Evolutionary conservation across 169 alveolate species (phyloP), one percentile per base, ranked within the genome.

Genomic region (Cryptosporidium ryanae): DNA sequence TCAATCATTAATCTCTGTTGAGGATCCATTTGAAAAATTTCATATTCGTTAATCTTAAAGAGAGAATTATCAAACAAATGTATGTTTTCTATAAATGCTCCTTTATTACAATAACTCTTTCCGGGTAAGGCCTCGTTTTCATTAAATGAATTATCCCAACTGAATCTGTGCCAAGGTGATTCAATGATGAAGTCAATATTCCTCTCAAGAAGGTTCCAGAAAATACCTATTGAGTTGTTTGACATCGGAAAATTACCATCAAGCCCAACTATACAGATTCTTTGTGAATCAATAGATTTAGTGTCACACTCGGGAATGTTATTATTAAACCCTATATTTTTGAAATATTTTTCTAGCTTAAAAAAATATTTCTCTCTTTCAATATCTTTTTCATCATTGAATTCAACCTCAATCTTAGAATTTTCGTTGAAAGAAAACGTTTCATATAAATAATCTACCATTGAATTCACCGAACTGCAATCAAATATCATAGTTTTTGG

Each of bases 1-100:
- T 92, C 95, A 48, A 92, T 64, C 63, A 91, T 64, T 71, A 92
- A 70, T 27, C 95, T 92, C 76, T 92, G 95, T 66, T 92, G 95
- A 29, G 95, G 95, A 70, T 92, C 95, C 94, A 92, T 91, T 64
- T 55, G 59, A 34, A 81, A 32, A 29, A 81, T 94, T 84, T 93
- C 93, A 23, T 52, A 29, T 32, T 65, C 68, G 2, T 67, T 23
- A 64, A 61, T 38, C 13, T 64, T 55, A 70, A 90, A 90, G 54
- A 65, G 46, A 27, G 67, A 61, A 63, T 57, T 83, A 71, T 91
- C 94, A 63, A 91, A 91, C 32, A 59, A 23, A 34, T 89, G 84
- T 0, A 82, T 82, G 44, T 71, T 38, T 21, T 91, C 91, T 18
- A 91, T 82, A 7, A 91, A 65, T 31, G 91, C 89, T 1, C 91